phyloP scores from a whole-genome alignment of 108 stramenopile genomes.

The Cyclotella choctawhatcheeana region DNA sequence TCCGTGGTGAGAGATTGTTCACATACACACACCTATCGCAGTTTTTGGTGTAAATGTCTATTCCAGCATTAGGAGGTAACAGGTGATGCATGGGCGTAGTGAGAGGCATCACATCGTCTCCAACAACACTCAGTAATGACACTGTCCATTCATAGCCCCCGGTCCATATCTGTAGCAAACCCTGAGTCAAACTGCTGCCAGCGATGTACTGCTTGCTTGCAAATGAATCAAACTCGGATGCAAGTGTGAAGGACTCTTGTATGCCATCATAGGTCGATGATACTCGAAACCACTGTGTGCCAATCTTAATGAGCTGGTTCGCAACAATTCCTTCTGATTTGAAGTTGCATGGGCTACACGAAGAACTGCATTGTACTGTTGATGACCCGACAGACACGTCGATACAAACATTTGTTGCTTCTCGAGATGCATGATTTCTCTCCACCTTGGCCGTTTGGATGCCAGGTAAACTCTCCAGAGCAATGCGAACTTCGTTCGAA shows the following conservation, averaged over 20 bases:
- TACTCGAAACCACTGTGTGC: slow-evolving; percentile 68
- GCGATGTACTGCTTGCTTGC: slow-evolving; percentile 53
- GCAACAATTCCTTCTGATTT: slow-evolving; percentile 50
- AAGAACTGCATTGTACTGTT: slow-evolving; percentile 43
- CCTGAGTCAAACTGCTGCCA: slow-evolving; percentile 13
- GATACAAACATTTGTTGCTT: slow-evolving; percentile 39
- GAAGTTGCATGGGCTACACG: slow-evolving; percentile 60
- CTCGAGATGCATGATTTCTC: slow-evolving; percentile 29
- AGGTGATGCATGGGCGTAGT: slow-evolving; percentile 52
- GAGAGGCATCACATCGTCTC: slow-evolving; percentile 44
- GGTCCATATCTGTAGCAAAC: slow-evolving; percentile 59
- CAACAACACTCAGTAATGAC: slow-evolving; percentile 53
- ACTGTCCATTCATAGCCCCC: slow-evolving; percentile 83
- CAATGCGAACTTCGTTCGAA: slow-evolving; percentile 56
- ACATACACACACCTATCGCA: slow-evolving; percentile 73
- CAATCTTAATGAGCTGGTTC: slow-evolving; percentile 57
- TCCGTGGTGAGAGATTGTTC: slow-evolving; percentile 48
- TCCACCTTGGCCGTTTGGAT: slow-evolving; percentile 66
- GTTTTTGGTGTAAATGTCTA: slow-evolving; percentile 57
- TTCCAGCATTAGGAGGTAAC: slow-evolving; percentile 42
- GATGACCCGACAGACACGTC: slow-evolving; percentile 44
- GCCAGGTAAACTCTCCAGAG: slow-evolving; percentile 61
- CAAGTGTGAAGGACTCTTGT: slow-evolving; percentile 54
- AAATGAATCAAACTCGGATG: slow-evolving; percentile 56
- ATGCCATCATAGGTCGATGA: slow-evolving; percentile 54